phyloP scores from a whole-genome alignment of 2,329 filamentous ascomycete genomes.

The Penicillium sp. region DNA sequence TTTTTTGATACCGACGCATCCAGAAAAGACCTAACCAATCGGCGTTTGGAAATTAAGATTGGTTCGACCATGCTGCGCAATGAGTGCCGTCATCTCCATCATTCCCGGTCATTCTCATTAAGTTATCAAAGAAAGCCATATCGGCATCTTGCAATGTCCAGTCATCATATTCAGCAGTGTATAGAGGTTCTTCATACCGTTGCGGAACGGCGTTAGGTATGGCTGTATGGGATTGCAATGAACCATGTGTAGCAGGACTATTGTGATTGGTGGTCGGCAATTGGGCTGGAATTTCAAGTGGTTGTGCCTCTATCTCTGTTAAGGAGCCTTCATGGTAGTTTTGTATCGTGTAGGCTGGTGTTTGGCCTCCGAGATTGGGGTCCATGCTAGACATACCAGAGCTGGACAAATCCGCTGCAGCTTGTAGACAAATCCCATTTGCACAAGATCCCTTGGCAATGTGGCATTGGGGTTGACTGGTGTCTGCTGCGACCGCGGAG shows the following conservation, averaged over 20 bases:
- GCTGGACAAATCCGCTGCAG: background rate
- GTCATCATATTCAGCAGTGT: background rate
- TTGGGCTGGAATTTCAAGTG: background rate
- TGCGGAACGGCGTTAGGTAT: background rate
- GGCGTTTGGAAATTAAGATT: background rate
- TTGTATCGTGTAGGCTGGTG: too few relatives aligned
- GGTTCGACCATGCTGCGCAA: constrained; percentile 1
- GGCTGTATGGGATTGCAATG: background rate
- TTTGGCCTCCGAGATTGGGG: too few relatives aligned
- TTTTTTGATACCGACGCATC: too few relatives aligned
- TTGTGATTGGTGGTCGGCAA: background rate
- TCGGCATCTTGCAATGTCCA: background rate
- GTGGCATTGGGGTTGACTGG: background rate
- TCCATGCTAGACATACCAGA: too few relatives aligned
- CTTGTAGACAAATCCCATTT: background rate
- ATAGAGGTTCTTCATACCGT: background rate
- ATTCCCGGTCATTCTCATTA: background rate
- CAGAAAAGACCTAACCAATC: too few relatives aligned
- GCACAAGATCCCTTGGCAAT: background rate
- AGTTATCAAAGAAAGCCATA: constrained; percentile 3
- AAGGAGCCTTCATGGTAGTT: too few relatives aligned
- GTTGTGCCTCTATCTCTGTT: too few relatives aligned
- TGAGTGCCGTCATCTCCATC: background rate
- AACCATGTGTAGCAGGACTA: background rate
- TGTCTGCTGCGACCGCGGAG: background rate